These are phyloP conservation scores for Penicillium coprophilum DNA, from an alignment of 495 filamentous ascomycete genomes.

Conservation along the genomic window DNA sequence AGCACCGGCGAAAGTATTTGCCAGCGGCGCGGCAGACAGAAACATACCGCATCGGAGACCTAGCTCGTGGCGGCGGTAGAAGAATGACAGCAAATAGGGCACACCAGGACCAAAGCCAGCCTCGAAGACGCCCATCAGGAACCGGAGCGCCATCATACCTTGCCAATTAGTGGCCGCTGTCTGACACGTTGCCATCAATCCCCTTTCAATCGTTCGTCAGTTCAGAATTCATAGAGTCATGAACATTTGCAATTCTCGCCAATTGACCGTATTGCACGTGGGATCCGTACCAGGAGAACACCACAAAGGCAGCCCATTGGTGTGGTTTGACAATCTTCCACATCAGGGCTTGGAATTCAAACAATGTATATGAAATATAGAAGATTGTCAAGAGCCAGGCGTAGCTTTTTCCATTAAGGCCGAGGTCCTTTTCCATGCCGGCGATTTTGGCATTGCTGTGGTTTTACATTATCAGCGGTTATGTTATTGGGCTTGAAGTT, in stretches of 20 bases:
- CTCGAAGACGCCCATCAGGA: constrained; percentile 66
- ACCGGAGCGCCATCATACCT: constrained; percentile 65
- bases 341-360: constrained; percentile 69
- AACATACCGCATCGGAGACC: constrained; percentile 77
- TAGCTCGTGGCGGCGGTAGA: constrained; percentile 77
- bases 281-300: constrained; percentile 47
- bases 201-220: constrained; percentile 37
- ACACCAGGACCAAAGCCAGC: constrained; percentile 66
- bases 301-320: constrained; percentile 49
- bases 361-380: constrained; percentile 62
- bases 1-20: constrained; percentile 79
- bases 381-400: constrained; percentile 80
- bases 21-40: constrained; percentile 74
- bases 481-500: background rate
- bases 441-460: constrained; percentile 64
- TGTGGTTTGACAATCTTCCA: constrained; percentile 67
- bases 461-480: constrained; percentile 14
- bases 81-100: constrained; percentile 76
- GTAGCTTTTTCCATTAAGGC: constrained; percentile 51
- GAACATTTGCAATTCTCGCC: background rate
- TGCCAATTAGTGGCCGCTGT: constrained; percentile 60
- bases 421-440: constrained; percentile 46
- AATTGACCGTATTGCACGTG: constrained; percentile 7
- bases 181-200: constrained; percentile 59
- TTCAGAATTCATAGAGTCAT: background rate